Evolutionary conservation across 352 stramenopile genomes (phyloP), one percentile per base, ranked within the genome.

Genomic region (Blastocystis sp.): DNA sequence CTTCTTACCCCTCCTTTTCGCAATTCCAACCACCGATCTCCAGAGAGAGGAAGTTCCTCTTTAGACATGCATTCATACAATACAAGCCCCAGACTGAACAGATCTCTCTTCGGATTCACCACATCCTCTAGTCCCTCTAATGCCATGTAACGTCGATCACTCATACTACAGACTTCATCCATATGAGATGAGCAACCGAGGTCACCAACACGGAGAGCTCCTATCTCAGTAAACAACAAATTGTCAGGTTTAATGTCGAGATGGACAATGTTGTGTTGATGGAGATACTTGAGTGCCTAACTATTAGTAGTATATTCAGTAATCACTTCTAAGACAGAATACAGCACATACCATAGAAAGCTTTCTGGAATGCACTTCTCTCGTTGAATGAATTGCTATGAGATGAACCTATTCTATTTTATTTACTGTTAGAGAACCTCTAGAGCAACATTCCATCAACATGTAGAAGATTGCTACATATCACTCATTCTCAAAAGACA

Each of bases 241-340:
- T 95, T 95, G 81, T 95, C 93, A 0, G 93, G 93, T 86, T 95
- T 94, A 11, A 89, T 86, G 66, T 89, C 88, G 2, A 87, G 67
- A 46, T 89, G 92, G 63, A 95, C 92, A 24, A 95, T 90, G 88
- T 92, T 91, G 67, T 92, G 90, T 67, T 93, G 91, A 89, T 95
- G 93, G 69, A 92, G 94, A 52, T 39, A 83, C 51, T 32, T 3
- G 2, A 83, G 71, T 21, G 71, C 49, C 71, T 83, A 27, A 5
- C 6, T 3, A 21, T 21, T 24, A 65, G 1, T 4, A 63, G 6
- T 32, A 7, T 4, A 19, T 32, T 21, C 16, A 3, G 37, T 27
- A 1, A 52, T 11, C 19, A 83, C 71, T 27, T 83, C 42, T 3
- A 83, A 37, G 0, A 83, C 71, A 5, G 71, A 65, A 19, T 21